Conservation (phyloP, 2,329 filamentous ascomycete species). For the Aspergillus piperis region DNA sequence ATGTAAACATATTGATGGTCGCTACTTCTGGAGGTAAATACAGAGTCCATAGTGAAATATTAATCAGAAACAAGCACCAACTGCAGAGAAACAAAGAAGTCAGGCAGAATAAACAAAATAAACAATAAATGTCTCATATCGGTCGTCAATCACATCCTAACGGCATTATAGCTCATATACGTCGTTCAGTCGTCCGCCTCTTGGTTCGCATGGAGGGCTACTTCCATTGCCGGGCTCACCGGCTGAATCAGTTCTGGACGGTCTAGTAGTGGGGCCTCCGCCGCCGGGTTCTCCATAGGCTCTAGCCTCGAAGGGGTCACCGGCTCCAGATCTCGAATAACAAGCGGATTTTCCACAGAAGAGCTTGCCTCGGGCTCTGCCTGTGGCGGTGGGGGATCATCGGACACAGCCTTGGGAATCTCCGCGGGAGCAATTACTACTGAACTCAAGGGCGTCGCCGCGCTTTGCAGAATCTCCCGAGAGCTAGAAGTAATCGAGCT, state of each 20-base stretch:
- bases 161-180: slow-evolving; percentile 6
- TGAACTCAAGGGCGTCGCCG: background rate
- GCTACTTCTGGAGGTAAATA: background rate
- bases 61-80: background rate
- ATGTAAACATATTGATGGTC: background rate
- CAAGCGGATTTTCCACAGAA: background rate
- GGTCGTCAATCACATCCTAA: slow-evolving; percentile 5
- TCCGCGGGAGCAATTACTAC: background rate
- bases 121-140: slow-evolving; percentile 2
- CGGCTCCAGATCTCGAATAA: background rate
- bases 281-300: background rate
- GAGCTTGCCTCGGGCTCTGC: background rate
- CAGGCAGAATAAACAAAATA: background rate
- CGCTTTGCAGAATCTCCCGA: background rate
- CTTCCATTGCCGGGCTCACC: background rate
- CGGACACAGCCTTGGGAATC: background rate
- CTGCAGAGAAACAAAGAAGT: background rate
- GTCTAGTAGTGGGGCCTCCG: background rate
- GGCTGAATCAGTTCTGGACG: background rate
- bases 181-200: slow-evolving; percentile 1
- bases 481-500: background rate
- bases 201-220: background rate
- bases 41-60: background rate
- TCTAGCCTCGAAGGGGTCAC: background rate
- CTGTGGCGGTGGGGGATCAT: background rate